phyloP scores from a whole-genome alignment of 495 filamentous ascomycete species.

The Trichoderma orchidacearum region DNA sequence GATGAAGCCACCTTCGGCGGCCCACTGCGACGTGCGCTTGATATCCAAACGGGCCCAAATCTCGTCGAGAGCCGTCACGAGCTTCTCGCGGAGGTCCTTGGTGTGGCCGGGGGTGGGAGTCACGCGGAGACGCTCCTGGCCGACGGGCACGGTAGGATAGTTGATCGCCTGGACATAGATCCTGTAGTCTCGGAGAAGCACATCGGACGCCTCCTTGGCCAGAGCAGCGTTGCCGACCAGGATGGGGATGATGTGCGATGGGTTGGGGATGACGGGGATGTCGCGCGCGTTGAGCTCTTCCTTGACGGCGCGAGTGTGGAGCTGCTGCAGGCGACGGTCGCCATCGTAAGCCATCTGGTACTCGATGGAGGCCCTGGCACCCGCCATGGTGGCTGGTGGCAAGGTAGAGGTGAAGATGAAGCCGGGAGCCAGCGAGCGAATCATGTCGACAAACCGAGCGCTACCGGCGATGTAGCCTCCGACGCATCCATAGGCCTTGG shows the following conservation, averaged over 20 bases:
- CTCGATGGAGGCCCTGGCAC: slow-evolving; percentile 80
- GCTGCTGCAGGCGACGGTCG: slow-evolving; percentile 80
- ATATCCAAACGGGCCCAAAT: slow-evolving; percentile 83
- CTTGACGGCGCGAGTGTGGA: slow-evolving; percentile 91
- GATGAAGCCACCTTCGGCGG: slow-evolving; percentile 80
- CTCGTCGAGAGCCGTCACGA: slow-evolving; percentile 70
- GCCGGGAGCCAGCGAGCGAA: slow-evolving; percentile 87
- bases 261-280: slow-evolving; percentile 98
- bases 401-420: slow-evolving; percentile 99
- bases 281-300: slow-evolving; percentile 56
- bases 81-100: slow-evolving; percentile 65
- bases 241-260: slow-evolving; percentile 87
- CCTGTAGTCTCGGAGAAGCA: slow-evolving; percentile 70
- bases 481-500: slow-evolving; percentile 96
- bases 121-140: slow-evolving; percentile 87
- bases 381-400: slow-evolving; percentile 93
- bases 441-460: slow-evolving; percentile 79
- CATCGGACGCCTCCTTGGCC: slow-evolving; percentile 81
- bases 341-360: slow-evolving; percentile 72
- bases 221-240: slow-evolving; percentile 88
- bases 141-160: slow-evolving; percentile 93
- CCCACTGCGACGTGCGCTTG: slow-evolving; percentile 86
- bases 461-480: slow-evolving; percentile 95
- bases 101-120: slow-evolving; percentile 91
- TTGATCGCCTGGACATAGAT: slow-evolving; percentile 99